These are phyloP conservation scores for Solanum aculeatissimum DNA, from an alignment of 305 asterid species.

Conservation along the genomic window DNA sequence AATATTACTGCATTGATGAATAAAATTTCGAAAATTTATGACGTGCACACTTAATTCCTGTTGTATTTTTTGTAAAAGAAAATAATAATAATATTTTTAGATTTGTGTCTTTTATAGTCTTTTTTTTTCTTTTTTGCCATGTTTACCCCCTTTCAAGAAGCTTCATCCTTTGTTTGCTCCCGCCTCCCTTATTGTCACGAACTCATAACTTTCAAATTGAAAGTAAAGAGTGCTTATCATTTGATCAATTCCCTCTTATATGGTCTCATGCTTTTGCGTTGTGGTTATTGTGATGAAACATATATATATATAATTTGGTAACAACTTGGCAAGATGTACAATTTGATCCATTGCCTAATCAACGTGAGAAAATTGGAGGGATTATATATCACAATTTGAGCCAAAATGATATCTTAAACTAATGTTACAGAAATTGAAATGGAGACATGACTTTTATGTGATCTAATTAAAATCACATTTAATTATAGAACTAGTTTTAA, in stretches of 20 bases:
- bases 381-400: not conserved
- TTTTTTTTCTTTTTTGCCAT: too few relatives aligned
- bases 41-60: not conserved
- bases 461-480: not conserved
- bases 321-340: not conserved
- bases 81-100: too few relatives aligned
- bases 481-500: too few relatives aligned
- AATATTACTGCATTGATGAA: not conserved
- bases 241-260: too few relatives aligned
- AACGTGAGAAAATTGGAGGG: not conserved
- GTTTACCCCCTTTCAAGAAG: too few relatives aligned
- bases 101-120: too few relatives aligned
- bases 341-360: not conserved
- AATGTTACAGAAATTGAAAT: too few relatives aligned
- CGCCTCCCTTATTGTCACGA: too few relatives aligned
- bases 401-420: not conserved
- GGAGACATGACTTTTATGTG: not conserved
- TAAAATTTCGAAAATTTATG: not conserved
- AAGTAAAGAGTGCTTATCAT: too few relatives aligned
- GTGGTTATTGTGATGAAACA: not conserved
- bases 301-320: not conserved
- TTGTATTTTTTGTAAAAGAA: not conserved
- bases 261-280: not conserved
- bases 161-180: too few relatives aligned
- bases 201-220: too few relatives aligned